Evolutionary conservation across 345 rosid species (phyloP).

Genomic region (Euphorbia lathyris): DNA sequence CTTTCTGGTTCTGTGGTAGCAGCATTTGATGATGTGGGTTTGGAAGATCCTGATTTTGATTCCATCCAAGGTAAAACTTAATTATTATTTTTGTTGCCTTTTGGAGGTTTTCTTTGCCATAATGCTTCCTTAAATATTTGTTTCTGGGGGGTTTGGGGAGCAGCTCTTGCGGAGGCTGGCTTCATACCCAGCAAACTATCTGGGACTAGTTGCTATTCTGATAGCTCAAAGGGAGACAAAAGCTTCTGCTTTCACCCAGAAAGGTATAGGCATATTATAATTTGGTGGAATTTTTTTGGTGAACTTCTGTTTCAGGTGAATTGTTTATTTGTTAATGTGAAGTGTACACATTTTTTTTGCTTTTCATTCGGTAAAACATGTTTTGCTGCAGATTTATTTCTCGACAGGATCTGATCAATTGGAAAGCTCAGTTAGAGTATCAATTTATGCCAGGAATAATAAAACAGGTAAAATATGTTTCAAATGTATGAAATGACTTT

Average conservation of each 20-base stretch:
- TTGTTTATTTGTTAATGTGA: neutral
- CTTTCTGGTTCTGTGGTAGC: constrained; percentile 53
- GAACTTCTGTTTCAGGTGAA: neutral
- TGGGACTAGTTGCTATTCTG: constrained; percentile 20
- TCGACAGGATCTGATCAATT: constrained; percentile 65
- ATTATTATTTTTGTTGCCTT: constrained; percentile 7
- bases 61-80: constrained; percentile 56
- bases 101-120: neutral
- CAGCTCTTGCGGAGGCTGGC: constrained; percentile 88
- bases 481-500: neutral
- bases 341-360: neutral
- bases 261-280: constrained; percentile 36
- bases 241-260: constrained; percentile 51
- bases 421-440: constrained; percentile 83
- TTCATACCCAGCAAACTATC: constrained; percentile 58
- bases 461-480: constrained; percentile 54
- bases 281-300: neutral
- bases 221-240: constrained; percentile 27
- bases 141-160: constrained; percentile 20
- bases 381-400: constrained; percentile 56
- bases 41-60: constrained; percentile 57
- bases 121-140: constrained; percentile 4
- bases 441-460: constrained; percentile 39
- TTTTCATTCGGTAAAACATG: constrained; percentile 4
- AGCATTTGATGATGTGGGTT: constrained; percentile 73